A percentile compares a stretch with the other conserved stretches of the same genome.
Evolutionary conservation across 2,329 filamentous ascomycete genomes (phyloP).

Genomic region (Dothistroma septosporum): DNA sequence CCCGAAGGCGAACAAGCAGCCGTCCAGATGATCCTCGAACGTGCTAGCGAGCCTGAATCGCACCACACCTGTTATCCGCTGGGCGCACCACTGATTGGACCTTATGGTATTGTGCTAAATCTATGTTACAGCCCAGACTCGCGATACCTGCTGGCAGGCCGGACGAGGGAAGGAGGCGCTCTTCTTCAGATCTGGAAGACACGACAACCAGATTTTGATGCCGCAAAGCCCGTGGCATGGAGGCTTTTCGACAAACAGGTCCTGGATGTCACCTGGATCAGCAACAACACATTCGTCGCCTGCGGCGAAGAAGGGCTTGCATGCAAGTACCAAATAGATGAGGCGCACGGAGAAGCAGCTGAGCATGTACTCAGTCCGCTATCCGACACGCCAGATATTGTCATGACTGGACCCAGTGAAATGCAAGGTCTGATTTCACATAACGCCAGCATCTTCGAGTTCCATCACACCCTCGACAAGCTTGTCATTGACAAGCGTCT

Average conservation of each 20-base stretch:
- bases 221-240: conserved; percentile 34
- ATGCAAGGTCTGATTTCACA: conserved; percentile 19
- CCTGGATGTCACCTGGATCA: conserved; percentile 44
- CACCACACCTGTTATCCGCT: conserved; percentile 15
- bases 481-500: conserved; percentile 37
- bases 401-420: conserved; percentile 6
- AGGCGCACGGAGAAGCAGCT: conserved; percentile 10
- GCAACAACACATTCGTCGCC: conserved; percentile 42
- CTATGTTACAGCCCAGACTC: conserved; percentile 33
- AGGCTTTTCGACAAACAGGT: conserved; percentile 41
- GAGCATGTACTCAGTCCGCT: neutral
- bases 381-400: conserved; percentile 5
- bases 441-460: conserved; percentile 15
- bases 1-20: conserved; percentile 20
- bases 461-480: conserved; percentile 22
- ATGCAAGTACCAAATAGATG: conserved; percentile 21
- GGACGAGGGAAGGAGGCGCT: conserved; percentile 30
- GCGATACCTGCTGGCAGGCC: conserved; percentile 29
- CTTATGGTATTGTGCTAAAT: conserved; percentile 27
- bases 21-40: conserved; percentile 28
- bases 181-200: conserved; percentile 33
- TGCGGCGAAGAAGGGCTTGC: conserved; percentile 37
- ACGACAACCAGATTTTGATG: conserved; percentile 23
- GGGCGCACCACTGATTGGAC: conserved; percentile 24
- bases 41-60: conserved; percentile 21